Percentiles rank a stretch among this genome's conserved stretches.
Evolutionary conservation across 257 asterid species (phyloP).

Genomic region (Jacaranda mimosifolia): DNA sequence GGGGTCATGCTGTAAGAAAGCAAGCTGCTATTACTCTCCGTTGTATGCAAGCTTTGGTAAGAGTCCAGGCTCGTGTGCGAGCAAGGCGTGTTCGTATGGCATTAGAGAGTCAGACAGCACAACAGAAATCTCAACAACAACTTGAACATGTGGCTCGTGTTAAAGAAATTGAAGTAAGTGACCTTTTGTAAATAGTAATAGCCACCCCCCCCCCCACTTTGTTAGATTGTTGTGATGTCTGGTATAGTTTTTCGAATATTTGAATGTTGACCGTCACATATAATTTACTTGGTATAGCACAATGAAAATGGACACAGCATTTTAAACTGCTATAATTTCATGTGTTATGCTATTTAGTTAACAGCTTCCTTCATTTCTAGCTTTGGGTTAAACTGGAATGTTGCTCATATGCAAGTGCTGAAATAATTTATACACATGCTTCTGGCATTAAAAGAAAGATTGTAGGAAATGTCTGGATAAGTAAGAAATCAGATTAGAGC

Average conservation of each 20-base stretch:
- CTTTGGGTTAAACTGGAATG: conserved; percentile 2
- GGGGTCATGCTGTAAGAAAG: conserved; percentile 72
- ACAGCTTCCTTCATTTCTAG: neutral
- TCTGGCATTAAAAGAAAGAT: neutral
- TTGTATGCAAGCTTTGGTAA: conserved; percentile 93
- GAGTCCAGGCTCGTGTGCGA: conserved; percentile 90
- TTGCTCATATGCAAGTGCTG: neutral
- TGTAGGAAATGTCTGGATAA: neutral
- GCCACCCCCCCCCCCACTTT: too few species aligned
- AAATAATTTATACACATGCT: neutral
- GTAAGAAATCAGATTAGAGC: neutral
- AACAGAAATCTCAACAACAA: conserved; percentile 65
- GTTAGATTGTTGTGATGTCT: too few species aligned
- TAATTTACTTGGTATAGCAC: conserved; percentile 6
- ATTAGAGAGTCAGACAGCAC: conserved; percentile 67
- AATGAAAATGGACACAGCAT: neutral
- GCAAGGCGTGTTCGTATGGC: conserved; percentile 66
- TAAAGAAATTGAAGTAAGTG: conserved; percentile 76
- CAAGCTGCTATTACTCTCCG: conserved; percentile 94
- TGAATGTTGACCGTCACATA: neutral
- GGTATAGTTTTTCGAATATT: too few species aligned
- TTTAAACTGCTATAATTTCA: conserved; percentile 17
- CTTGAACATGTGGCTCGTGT: conserved; percentile 72
- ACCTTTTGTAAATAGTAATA: neutral
- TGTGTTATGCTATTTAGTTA: neutral